Percentiles rank a stretch among this genome's conserved stretches.
These are phyloP conservation scores for Magnaporthales sp. DNA, from an alignment of 2,329 filamentous ascomycete species.

Conservation along the genomic window DNA sequence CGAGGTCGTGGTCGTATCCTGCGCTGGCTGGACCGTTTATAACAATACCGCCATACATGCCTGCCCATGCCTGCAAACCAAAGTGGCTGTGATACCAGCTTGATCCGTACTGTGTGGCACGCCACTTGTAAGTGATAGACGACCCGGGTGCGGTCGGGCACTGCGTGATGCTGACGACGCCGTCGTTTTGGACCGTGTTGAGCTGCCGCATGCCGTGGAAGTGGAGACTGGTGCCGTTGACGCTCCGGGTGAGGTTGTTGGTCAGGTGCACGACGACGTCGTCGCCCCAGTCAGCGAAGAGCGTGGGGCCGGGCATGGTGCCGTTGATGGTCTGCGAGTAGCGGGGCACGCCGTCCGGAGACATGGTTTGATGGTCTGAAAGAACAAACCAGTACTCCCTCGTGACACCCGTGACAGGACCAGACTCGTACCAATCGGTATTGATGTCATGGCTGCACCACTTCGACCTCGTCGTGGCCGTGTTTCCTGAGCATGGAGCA, in stretches of 20 bases:
- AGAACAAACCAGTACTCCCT: constrained; percentile 39
- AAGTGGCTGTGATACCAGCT: constrained; percentile 57
- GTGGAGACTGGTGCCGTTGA: constrained; percentile 54
- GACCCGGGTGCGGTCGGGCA: constrained; percentile 28
- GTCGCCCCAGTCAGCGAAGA: constrained; percentile 28
- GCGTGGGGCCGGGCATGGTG: constrained; percentile 20
- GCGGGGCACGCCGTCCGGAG: constrained; percentile 36
- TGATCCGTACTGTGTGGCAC: constrained; percentile 43
- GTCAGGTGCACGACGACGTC: constrained; percentile 22
- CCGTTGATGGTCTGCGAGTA: constrained; percentile 26
- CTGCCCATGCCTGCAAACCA: constrained; percentile 38
- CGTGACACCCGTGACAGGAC: constrained; percentile 38
- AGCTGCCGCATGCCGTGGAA: constrained; percentile 55
- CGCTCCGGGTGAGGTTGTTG: constrained; percentile 21
- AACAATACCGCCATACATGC: constrained; percentile 50
- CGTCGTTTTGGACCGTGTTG: constrained; percentile 33
- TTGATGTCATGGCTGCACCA: constrained; percentile 41
- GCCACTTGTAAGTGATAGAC: constrained; percentile 41
- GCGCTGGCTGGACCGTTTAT: constrained; percentile 51
- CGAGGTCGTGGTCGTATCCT: constrained; percentile 56
- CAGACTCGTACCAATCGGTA: constrained; percentile 33
- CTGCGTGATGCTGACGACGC: constrained; percentile 27
- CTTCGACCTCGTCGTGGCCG: neutral
- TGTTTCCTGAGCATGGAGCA: neutral
- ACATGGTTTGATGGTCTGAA: constrained; percentile 19